Evolutionary conservation across 2,329 filamentous ascomycete species (phyloP), one percentile per base, ranked within the genome.

Genomic region (Nemania abortiva): DNA sequence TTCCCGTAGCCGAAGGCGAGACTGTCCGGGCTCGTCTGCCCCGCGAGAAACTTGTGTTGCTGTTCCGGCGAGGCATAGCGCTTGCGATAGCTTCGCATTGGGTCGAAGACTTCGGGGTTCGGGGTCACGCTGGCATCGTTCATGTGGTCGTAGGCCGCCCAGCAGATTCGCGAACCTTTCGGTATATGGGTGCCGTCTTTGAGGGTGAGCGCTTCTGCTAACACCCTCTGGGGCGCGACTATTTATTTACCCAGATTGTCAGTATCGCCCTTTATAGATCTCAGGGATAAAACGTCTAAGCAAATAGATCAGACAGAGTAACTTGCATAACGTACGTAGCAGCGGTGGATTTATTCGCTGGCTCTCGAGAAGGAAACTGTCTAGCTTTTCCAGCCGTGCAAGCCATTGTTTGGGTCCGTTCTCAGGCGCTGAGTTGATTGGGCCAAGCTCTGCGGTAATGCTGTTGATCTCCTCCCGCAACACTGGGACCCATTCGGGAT

Each of bases 141-240:
- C 13, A 56, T 20, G 29, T 68, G 65, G 29, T 66, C 3, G 49
- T 57, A 22, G 1, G 49, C 63, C 0, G 72, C 71, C 45, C 58
- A 69, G 18, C 31, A 59, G 39, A 72, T 57, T 6, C 52, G 39
- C 1, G 68, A 29, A 9, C 66, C 70, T 11, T 58, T 55, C 0
- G 70, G 63, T n/a, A 74, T 63, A 24, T 68, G 22, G 1, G 70
- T 74, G 27, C 73, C 73, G 29, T 74, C 73, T 15, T 73, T 72
- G 1, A 72, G 45, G n/a, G 63, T 72, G 10, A 65, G 20, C 15
- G 57, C 7, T 34, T 67, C 50, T 2, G 66, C 11, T 3, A 71
- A 64, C 3, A 60, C 47, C 6, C 57, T 60, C 47, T 71, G 69
- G 15, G 68, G 68, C 27, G 20, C 47, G 52, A 72, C n/a, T n/a